These are phyloP conservation scores for Yarrowia osloensis DNA, from an alignment of 805 yeast species.

Conservation along the genomic window DNA sequence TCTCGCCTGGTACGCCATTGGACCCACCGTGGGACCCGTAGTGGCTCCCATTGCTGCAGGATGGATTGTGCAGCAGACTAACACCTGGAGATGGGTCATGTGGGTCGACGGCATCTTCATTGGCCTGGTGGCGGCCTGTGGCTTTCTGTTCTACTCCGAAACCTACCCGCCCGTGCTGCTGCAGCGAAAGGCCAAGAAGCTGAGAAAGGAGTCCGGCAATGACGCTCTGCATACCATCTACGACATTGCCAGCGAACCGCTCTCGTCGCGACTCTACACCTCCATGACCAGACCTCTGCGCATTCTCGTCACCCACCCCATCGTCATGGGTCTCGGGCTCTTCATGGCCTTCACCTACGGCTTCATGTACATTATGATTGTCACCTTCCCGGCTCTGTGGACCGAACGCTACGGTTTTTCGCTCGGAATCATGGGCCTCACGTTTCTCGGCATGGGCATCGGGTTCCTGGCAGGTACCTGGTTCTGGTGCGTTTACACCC, in stretches of 20 bases:
- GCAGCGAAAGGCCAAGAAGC: conserved; percentile 48
- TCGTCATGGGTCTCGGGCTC: conserved; percentile 62
- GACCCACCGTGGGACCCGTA: conserved; percentile 63
- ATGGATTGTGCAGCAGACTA: conserved; percentile 48
- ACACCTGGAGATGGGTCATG: conserved; percentile 64
- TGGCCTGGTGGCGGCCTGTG: conserved; percentile 50
- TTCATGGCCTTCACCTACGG: conserved; percentile 70
- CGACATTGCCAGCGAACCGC: conserved; percentile 45
- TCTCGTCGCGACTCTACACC: conserved; percentile 38
- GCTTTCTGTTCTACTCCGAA: conserved; percentile 53
- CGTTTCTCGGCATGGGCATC: conserved; percentile 59
- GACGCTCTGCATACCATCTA: conserved; percentile 57
- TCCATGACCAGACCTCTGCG: conserved; percentile 61
- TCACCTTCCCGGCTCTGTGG: conserved; percentile 60
- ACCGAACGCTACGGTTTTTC: conserved; percentile 50
- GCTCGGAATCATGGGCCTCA: conserved; percentile 55
- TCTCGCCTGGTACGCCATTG: conserved; percentile 58
- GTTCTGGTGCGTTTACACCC: conserved; percentile 52
- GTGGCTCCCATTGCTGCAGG: conserved; percentile 53
- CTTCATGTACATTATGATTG: conserved; percentile 62
- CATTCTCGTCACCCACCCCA: conserved; percentile 58
- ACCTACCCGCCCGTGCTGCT: conserved; percentile 61
- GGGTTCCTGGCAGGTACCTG: conserved; percentile 56
- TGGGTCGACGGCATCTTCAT: conserved; percentile 59
- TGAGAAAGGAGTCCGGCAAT: conserved; percentile 60